Conservation (phyloP, 768 basidiomycete genomes). For the Gyrodon lividus region DNA sequence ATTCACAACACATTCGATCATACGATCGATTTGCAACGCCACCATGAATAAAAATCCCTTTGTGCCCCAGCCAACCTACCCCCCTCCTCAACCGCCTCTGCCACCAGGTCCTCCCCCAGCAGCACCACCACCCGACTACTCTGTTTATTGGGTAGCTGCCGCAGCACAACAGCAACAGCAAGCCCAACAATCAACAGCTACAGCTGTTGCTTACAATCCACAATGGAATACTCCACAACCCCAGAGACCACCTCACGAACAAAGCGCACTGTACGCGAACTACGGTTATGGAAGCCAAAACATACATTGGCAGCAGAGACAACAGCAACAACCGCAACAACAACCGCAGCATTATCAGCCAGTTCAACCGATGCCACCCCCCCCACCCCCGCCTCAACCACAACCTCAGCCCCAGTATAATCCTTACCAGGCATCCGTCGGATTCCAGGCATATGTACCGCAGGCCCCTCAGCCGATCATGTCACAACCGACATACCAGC, state of each 20-base stretch:
- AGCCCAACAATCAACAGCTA: conserved; percentile 27
- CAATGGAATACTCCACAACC: conserved; percentile 69
- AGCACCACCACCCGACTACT: conserved; percentile 72
- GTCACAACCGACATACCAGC: conserved; percentile 48
- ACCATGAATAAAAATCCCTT: conserved; percentile 86
- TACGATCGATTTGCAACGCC: conserved; percentile 5
- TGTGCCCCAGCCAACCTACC: conserved; percentile 64
- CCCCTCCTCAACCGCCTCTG: conserved; percentile 71
- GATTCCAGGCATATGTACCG: conserved; percentile 65
- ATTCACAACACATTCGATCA: conserved; percentile 8
- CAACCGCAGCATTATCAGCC: conserved; percentile 47
- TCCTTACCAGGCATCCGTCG: conserved; percentile 70
- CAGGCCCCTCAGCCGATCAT: conserved; percentile 55
- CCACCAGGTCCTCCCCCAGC: conserved; percentile 79
- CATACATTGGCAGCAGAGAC: conserved; percentile 63
- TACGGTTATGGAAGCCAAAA: conserved; percentile 83
- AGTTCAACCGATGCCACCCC: conserved; percentile 51
- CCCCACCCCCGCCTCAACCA: conserved; percentile 52
- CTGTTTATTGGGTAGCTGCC: conserved; percentile 72
- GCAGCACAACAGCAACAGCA: conserved; percentile 49
- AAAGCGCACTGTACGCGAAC: conserved; percentile 85
- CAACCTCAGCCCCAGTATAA: conserved; percentile 66
- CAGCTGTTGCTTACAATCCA: conserved; percentile 53
- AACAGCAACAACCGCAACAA: conserved; percentile 55
- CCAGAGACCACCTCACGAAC: conserved; percentile 69